phyloP scores from a whole-genome alignment of 176 grass and related monocot genomes.

The Musa beccarii region DNA sequence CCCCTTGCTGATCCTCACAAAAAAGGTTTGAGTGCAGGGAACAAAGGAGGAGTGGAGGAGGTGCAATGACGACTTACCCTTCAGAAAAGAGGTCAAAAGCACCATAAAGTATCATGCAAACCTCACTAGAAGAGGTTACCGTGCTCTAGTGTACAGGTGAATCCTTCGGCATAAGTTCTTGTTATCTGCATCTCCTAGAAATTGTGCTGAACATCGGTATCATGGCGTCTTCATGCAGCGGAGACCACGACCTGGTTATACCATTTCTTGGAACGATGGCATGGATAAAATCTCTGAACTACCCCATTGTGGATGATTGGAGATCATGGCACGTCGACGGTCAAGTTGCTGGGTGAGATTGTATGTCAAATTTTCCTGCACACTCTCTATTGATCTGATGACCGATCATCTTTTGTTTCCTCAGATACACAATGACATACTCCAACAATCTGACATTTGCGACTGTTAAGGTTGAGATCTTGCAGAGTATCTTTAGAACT shows the following conservation, averaged over 20 bases:
- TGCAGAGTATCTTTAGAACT: background rate
- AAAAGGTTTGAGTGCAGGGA: conserved; percentile 26
- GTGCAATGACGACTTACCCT: conserved; percentile 16
- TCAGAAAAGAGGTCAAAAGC: conserved; percentile 23
- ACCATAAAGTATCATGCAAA: conserved; percentile 37
- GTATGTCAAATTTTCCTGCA: background rate
- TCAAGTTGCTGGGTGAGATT: conserved; percentile 32
- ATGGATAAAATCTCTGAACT: conserved; percentile 45
- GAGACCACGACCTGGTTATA: conserved; percentile 27
- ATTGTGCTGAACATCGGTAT: background rate
- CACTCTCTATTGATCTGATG: background rate
- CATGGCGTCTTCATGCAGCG: conserved; percentile 4
- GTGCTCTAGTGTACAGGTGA: conserved; percentile 39
- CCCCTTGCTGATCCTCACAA: too few species aligned
- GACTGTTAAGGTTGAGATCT: conserved; percentile 32
- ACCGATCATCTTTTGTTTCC: background rate
- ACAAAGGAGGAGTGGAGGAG: conserved; percentile 31
- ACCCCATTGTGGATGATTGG: conserved; percentile 30
- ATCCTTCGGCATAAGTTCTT: background rate
- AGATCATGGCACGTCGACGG: conserved; percentile 46
- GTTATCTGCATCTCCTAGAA: background rate
- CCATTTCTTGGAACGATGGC: conserved; percentile 36
- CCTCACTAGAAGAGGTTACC: conserved; percentile 41
- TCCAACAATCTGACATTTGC: conserved; percentile 40
- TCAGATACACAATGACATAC: conserved; percentile 25